These are phyloP conservation scores for Aspergillus sojae DNA, from an alignment of 2,329 filamentous ascomycete species.

Conservation along the genomic window DNA sequence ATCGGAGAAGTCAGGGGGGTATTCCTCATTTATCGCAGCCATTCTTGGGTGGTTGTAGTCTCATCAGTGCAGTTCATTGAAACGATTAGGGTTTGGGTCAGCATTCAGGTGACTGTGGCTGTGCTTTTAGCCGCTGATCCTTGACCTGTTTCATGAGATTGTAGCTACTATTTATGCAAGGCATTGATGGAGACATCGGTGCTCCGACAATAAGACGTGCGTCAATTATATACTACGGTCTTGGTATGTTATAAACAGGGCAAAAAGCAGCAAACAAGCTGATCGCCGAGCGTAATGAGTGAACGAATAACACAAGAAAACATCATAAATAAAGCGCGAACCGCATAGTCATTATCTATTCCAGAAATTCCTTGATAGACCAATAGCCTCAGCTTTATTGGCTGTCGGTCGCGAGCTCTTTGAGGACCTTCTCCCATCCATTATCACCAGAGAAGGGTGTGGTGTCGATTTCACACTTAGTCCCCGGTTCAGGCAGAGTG, in stretches of 20 bases:
- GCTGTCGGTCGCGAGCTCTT: not conserved
- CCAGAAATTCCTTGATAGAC: no score
- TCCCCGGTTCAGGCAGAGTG: not conserved
- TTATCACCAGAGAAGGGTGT: not conserved
- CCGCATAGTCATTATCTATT: not conserved
- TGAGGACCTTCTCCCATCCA: not conserved
- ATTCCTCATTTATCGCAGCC: not conserved
- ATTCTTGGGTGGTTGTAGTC: not conserved
- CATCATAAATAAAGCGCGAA: not conserved
- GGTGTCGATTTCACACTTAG: not conserved
- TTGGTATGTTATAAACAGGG: not conserved
- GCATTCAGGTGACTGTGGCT: not conserved
- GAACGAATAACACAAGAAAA: not conserved
- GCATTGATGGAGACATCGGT: not conserved
- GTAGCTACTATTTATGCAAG: not conserved
- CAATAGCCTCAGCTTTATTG: no score
- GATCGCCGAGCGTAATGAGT: not conserved
- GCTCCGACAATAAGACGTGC: not conserved
- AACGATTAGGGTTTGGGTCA: not conserved
- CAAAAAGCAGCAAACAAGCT: not conserved
- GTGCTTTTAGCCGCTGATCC: not conserved
- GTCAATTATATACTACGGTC: not conserved
- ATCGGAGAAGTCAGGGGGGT: conserved; percentile 39
- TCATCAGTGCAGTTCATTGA: not conserved
- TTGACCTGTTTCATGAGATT: not conserved